A percentile compares a stretch with the other conserved stretches of the same genome.
Conservation (phyloP, 352 stramenopile genomes). For the Globisporangium emineosum region DNA sequence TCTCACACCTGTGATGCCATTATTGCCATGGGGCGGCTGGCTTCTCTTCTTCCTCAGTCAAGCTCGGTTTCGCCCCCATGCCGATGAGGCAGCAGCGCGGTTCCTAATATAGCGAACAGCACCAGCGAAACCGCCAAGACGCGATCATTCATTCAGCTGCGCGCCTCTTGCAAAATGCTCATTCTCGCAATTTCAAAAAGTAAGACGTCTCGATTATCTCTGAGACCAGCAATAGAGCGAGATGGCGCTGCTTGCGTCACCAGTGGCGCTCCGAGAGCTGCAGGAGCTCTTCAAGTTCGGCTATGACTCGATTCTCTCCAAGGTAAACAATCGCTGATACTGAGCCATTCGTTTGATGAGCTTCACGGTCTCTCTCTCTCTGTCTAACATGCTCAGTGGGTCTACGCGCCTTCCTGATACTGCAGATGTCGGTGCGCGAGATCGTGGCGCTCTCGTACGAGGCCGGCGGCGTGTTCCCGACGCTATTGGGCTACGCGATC, state of each 20-base stretch:
- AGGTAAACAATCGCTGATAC: conserved; percentile 1
- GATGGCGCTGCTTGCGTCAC: conserved; percentile 10
- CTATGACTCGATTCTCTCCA: conserved; percentile 16
- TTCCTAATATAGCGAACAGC: background rate
- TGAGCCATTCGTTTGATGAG: background rate
- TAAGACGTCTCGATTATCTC: background rate
- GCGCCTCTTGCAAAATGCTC: background rate
- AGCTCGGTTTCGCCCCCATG: background rate
- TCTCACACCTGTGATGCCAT: background rate
- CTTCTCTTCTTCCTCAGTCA: background rate
- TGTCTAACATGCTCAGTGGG: background rate
- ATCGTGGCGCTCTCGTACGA: conserved; percentile 50
- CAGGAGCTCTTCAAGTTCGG: conserved; percentile 12
- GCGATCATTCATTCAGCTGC: background rate
- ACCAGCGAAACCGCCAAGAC: background rate
- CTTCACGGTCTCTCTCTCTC: background rate
- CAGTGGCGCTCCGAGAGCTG: conserved; percentile 8
- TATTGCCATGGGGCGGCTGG: too few relatives aligned
- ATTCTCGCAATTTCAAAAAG: background rate
- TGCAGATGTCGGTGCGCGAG: conserved; percentile 39
- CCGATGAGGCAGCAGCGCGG: too few relatives aligned
- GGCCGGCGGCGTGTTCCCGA: conserved; percentile 54
- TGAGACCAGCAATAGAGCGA: background rate
- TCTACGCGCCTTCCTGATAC: background rate
- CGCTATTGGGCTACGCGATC: conserved; percentile 50